Evolutionary conservation across 2,329 filamentous ascomycete species (phyloP), one percentile per base, ranked within the genome.

Genomic region (Aureobasidium sp.): DNA sequence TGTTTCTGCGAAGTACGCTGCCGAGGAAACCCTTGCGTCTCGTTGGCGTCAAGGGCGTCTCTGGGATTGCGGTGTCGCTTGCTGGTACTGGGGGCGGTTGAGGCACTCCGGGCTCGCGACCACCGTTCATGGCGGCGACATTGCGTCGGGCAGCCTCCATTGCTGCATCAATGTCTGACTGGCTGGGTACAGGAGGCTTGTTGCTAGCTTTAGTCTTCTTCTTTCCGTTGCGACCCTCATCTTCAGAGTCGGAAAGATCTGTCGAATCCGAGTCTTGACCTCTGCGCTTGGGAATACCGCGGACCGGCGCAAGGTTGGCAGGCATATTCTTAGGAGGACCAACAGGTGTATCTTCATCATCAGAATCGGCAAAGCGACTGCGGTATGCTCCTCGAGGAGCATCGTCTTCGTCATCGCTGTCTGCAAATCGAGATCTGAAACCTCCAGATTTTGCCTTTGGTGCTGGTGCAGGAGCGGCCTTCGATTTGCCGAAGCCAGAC

Each of bases 401-500:
- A 11, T 78, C 77, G 27, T 74, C 75, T 27, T 74, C 75, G 44
- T 78, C 76, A 48, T 90, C 87, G 68, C 88, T 90, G 1, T 90
- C 86, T 1, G 78, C 84, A 67, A 91, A 88, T 84, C 3, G 86
- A 85, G 71, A 79, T 63, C 73, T 76, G 68, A 75, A 74, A 14
- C 64, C 64, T 2, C 67, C 66, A 8, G 51, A 44, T 44, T 44
- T 64, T 13, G 30, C 59, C 47, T 58, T 53, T 5, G 59, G 44
- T 3, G 63, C 45, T 11, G 51, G 45, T 16, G 59, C 29, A 30
- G 59, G 57, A 41, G 49, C 25, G 11, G 62, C 41, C 39, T 57
- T 45, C 3, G 55, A 32, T 10, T 58, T 55, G 25, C 59, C 59
- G 61, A 66, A 64, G 37, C 65, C 63, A 42, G 62, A 63, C 58